These are phyloP conservation scores for Stylosanthes scabra DNA, from an alignment of 331 rosid species.

Conservation along the genomic window DNA sequence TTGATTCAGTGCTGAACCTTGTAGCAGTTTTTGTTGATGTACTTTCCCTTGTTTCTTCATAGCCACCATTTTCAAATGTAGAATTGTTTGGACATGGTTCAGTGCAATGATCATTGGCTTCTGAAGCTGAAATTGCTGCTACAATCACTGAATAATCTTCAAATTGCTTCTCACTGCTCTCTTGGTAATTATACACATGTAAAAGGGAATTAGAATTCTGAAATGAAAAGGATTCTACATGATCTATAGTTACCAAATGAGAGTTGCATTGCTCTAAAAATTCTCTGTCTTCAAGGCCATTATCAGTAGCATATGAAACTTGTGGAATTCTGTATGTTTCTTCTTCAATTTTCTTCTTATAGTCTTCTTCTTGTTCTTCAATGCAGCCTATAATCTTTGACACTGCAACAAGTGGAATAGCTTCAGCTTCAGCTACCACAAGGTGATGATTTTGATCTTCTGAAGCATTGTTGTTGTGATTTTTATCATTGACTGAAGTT, in stretches of 20 bases:
- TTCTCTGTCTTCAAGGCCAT: slow-evolving; percentile 10
- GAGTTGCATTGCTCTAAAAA: slow-evolving; percentile 30
- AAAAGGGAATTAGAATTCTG: slow-evolving; percentile 29
- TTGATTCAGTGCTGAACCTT: slow-evolving; percentile 74
- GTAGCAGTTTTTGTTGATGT: slow-evolving; percentile 2
- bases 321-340: too few relatives aligned
- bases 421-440: too few relatives aligned
- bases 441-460: neutral
- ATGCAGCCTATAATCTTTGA: too few relatives aligned
- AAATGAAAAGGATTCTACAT: slow-evolving; percentile 35
- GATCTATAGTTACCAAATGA: slow-evolving; percentile 26
- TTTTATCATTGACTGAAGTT: slow-evolving; percentile 15
- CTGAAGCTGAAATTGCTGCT: too few relatives aligned
- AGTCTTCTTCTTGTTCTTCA: too few relatives aligned
- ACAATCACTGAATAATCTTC: neutral
- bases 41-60: slow-evolving; percentile 58
- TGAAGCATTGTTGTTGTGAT: slow-evolving; percentile 7
- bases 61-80: too few relatives aligned
- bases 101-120: too few relatives aligned
- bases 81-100: too few relatives aligned
- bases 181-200: slow-evolving; percentile 28
- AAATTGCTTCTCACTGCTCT: slow-evolving; percentile 24
- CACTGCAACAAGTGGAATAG: too few relatives aligned
- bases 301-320: too few relatives aligned
- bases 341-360: too few relatives aligned